phyloP scores from a whole-genome alignment of 2,329 filamentous ascomycete species.

The Pseudocercospora musae region DNA sequence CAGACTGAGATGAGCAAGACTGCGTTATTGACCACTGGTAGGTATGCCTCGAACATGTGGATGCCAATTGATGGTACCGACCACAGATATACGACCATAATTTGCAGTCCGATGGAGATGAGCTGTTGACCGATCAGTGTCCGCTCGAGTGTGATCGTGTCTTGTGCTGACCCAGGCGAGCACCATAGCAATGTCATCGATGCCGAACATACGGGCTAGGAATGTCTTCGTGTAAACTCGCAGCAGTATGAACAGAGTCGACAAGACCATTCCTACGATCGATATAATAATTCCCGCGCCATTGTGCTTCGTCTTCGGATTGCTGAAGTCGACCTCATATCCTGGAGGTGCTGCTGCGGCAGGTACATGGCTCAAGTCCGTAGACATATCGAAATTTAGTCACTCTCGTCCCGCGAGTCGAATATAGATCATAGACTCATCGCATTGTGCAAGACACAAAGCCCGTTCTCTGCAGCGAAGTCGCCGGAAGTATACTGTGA shows the following conservation, averaged over 20 bases:
- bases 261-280: conserved; percentile 15
- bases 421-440: neutral
- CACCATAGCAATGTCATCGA: conserved; percentile 16
- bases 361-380: conserved; percentile 2
- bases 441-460: neutral
- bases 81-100: conserved; percentile 14
- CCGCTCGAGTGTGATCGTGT: neutral
- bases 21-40: conserved; percentile 5
- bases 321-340: conserved; percentile 5
- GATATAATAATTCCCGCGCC: conserved; percentile 11
- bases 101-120: conserved; percentile 14
- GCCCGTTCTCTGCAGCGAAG: neutral
- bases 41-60: conserved; percentile 13
- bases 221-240: conserved; percentile 18
- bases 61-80: conserved; percentile 7
- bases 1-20: conserved; percentile 11
- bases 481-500: neutral
- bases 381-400: neutral
- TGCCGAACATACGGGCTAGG: conserved; percentile 10
- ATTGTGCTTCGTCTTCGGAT: conserved; percentile 12
- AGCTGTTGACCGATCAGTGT: conserved; percentile 6
- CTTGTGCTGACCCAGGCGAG: conserved; percentile 14
- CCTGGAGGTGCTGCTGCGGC: conserved; percentile 11
- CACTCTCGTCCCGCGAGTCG: neutral
- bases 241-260: conserved; percentile 11